These are phyloP conservation scores for Colletotrichum sp. DNA, from an alignment of 2,329 filamentous ascomycete genomes.

Conservation along the genomic window DNA sequence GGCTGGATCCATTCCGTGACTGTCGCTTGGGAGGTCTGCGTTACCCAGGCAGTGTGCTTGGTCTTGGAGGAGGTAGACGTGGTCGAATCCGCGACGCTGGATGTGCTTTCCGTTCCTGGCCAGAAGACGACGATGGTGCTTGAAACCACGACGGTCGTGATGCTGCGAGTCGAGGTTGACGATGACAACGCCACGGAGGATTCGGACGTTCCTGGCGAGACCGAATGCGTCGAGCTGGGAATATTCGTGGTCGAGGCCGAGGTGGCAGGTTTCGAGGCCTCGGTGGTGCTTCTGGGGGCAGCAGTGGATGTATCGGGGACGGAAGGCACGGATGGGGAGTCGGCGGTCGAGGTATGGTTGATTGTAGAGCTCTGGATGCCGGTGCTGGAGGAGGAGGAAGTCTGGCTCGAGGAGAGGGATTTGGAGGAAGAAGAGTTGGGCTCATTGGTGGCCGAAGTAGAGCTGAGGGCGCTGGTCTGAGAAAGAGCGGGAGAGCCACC, in stretches of 20 bases:
- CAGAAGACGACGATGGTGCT: background rate
- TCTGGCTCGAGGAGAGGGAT: background rate
- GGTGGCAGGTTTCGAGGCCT: background rate
- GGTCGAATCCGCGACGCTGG: background rate
- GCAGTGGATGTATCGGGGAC: background rate
- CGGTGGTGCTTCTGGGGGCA: background rate
- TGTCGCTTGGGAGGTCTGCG: background rate
- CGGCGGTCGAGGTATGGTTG: background rate
- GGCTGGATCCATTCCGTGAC: background rate
- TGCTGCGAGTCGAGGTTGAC: background rate
- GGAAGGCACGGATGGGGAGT: background rate
- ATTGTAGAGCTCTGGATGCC: background rate
- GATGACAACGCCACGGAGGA: accelerated
- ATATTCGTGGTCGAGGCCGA: background rate
- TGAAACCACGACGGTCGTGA: background rate
- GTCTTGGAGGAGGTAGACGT: background rate
- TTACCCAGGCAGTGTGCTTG: accelerated
- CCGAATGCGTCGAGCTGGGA: background rate
- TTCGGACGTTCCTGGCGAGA: too few species aligned
- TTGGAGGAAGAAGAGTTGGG: background rate
- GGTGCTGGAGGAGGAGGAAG: background rate
- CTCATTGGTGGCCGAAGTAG: accelerated
- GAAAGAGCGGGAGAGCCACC: background rate
- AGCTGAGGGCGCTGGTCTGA: background rate
- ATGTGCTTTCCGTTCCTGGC: background rate